Evolutionary conservation across 2,329 filamentous ascomycete genomes (phyloP), one percentile per base, ranked within the genome.

Genomic region (Arthroderma uncinatum): DNA sequence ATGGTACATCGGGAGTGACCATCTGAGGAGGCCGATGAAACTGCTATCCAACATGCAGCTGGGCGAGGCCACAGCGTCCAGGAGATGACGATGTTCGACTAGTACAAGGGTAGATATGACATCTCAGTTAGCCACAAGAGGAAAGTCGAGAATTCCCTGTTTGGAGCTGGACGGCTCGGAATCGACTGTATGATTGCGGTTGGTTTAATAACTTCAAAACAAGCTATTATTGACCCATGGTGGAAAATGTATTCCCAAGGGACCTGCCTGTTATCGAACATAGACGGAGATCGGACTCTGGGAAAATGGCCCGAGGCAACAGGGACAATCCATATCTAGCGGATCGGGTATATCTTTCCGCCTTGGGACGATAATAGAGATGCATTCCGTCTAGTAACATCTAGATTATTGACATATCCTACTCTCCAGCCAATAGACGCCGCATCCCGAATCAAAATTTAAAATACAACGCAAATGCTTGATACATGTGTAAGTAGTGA

Each of bases 361-460:
- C 19, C 21, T 47, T 10, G 19, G 4, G 21, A 47, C 40, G 21
- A 28, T 25, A 47, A 47, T 7, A 25, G 12, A 47, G 19, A 47
- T 47, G 19, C 19, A 47, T 47, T 25, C 40, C 40, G 19, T 25
- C 19, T 47, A 14, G 12, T 28, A 12, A 47, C 25, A 47, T 10
- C 40, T 47, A 47, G 23, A 47, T 47, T 47, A 47, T 25, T 21
- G 40, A 47, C 40, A 25, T 12, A 47, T 47, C 19, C 8, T 25
- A 21, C n/a, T 25, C 28, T 50, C 47, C 47, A 33, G 28, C 47
- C 47, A 50, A 33, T 33, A 50, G 47, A 50, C 47, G 47, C 47
- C 47, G 8, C n/a, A 30, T 50, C 47, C 47, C 47, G 33, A 50
- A 9, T 30, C 28, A 12, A 33, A 50, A 14, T 50, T n/a, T 33